Conservation (phyloP, 2,329 filamentous ascomycete genomes). For the Aspergillus fijiensis region DNA sequence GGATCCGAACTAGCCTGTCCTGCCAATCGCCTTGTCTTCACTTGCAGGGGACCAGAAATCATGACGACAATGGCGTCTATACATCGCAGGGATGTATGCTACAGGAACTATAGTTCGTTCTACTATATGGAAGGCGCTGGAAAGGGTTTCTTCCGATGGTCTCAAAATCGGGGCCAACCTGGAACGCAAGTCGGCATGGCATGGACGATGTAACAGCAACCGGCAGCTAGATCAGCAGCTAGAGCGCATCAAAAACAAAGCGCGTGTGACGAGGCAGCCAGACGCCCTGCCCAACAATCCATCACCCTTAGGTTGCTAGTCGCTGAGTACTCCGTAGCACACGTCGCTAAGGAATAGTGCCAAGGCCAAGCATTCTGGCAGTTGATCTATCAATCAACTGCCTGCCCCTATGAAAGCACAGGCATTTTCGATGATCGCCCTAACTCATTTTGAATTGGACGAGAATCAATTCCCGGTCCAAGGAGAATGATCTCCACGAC, state of each 20-base stretch:
- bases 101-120: neutral
- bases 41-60: neutral
- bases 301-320: neutral
- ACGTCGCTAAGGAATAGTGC: neutral
- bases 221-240: neutral
- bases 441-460: neutral
- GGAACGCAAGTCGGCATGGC: neutral
- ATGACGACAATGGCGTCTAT: conserved; percentile 1
- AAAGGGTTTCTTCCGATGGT: neutral
- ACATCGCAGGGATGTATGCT: neutral
- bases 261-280: neutral
- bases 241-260: neutral
- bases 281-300: neutral
- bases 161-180: neutral
- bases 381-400: neutral
- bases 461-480: neutral
- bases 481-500: neutral
- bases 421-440: neutral
- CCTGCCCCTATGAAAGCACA: neutral
- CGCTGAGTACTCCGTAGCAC: neutral
- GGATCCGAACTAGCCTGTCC: neutral
- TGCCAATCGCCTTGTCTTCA: neutral
- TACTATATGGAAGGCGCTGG: neutral
- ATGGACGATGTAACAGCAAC: neutral
- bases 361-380: conserved; percentile 2